phyloP scores from a whole-genome alignment of 306 rosid species.

The Carpinus fangiana region DNA sequence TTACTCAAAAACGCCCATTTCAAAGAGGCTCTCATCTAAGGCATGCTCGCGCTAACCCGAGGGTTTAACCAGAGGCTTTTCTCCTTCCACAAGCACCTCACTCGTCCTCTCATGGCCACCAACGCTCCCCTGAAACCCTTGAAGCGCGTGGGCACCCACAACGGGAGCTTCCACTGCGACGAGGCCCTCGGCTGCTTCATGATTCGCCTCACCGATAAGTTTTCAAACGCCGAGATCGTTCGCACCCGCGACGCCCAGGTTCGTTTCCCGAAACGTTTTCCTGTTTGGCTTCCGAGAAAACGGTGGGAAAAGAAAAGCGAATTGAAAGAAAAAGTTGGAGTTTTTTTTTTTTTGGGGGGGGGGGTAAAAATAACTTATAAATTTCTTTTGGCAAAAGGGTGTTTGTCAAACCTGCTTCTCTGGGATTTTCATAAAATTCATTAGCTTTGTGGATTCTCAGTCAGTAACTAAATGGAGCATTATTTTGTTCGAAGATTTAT shows the following conservation, averaged over 20 bases:
- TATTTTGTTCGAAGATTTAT: not conserved
- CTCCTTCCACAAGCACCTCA: conserved; percentile 13
- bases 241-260: conserved; percentile 90
- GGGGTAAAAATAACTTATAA: too few species aligned
- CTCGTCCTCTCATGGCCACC: conserved; percentile 33
- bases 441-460: not conserved
- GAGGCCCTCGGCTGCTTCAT: conserved; percentile 99
- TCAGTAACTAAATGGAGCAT: not conserved
- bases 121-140: conserved; percentile 29
- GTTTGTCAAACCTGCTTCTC: conserved; percentile 1
- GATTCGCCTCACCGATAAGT: conserved; percentile 86
- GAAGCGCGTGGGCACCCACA: conserved; percentile 93
- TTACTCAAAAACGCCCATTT: too few species aligned
- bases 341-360: not conserved
- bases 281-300: conserved; percentile 8
- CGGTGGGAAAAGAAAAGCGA: not conserved
- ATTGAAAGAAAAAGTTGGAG: not conserved
- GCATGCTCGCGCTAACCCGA: conserved; percentile 21
- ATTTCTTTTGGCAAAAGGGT: not conserved
- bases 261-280: not conserved
- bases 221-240: conserved; percentile 70
- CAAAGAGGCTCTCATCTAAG: not conserved
- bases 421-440: not conserved
- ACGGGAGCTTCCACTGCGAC: conserved; percentile 96
- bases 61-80: conserved; percentile 20